These are phyloP conservation scores for Colletotrichum coccodes DNA, from an alignment of 2,329 filamentous ascomycete species.

Conservation along the genomic window DNA sequence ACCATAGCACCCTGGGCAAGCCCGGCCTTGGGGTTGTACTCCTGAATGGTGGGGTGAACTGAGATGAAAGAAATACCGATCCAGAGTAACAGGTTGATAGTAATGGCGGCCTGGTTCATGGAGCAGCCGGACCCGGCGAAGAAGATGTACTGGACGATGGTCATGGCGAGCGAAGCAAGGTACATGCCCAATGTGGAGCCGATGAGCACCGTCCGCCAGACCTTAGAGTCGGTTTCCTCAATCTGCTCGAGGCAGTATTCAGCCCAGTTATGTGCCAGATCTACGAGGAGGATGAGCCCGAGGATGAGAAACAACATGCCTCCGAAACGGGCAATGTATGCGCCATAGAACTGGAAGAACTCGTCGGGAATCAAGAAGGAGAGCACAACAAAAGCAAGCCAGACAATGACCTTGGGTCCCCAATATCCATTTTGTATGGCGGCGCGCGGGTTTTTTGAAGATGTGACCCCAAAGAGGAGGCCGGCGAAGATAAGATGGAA, in stretches of 20 bases:
- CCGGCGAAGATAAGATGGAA: constrained; percentile 91
- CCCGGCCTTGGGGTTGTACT: constrained; percentile 91
- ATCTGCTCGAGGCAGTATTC: constrained; percentile 96
- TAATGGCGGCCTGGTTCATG: constrained; percentile 98
- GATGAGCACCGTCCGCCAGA: constrained; percentile 89
- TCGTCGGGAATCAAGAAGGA: constrained; percentile 95
- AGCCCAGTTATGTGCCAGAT: constrained; percentile 96
- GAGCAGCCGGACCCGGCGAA: constrained; percentile 84
- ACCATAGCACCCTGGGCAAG: constrained; percentile 98
- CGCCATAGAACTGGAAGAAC: constrained; percentile 96
- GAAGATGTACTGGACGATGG: constrained; percentile 96
- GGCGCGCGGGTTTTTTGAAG: constrained; percentile 87
- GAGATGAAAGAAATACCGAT: constrained; percentile 84
- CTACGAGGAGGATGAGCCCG: constrained; percentile 90
- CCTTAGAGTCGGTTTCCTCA: constrained; percentile 83
- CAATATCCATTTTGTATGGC: constrained; percentile 97
- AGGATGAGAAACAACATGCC: constrained; percentile 95
- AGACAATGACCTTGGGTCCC: constrained; percentile 94
- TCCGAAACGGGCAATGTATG: constrained; percentile 88
- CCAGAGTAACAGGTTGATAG: constrained; percentile 89
- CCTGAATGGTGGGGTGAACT: constrained; percentile 89
- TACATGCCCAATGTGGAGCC: constrained; percentile 97
- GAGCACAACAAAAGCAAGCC: constrained; percentile 86
- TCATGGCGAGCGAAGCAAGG: constrained; percentile 89
- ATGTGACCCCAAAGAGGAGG: constrained; percentile 86